Evolutionary conservation across 2,329 filamentous ascomycete species (phyloP).

Genomic region (Xylariaceae sp.): DNA sequence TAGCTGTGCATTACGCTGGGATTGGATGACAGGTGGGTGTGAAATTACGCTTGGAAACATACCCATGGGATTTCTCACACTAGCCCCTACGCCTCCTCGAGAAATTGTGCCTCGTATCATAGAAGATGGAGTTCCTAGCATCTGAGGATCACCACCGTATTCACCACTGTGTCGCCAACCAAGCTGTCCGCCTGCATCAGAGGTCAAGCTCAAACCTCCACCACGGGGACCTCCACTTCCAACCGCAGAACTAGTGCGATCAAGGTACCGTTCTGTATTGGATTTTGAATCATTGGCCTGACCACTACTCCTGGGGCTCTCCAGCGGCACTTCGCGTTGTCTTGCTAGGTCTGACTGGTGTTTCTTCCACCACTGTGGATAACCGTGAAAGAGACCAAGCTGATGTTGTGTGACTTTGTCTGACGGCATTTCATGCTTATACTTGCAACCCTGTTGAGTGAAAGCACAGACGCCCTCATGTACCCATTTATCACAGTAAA

Average conservation of each 20-base stretch:
- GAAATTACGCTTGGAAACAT: conserved; percentile 11
- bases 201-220: conserved; percentile 3
- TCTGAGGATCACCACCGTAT: conserved; percentile 21
- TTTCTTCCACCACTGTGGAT: conserved; percentile 67
- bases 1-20: not conserved
- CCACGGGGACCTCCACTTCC: conserved; percentile 13
- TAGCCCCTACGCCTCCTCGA: conserved; percentile 4
- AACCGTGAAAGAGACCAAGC: conserved; percentile 73
- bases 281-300: not conserved
- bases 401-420: conserved; percentile 69
- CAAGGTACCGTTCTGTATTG: conserved; percentile 5
- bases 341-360: conserved; percentile 53
- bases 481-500: conserved; percentile 91
- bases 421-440: conserved; percentile 87
- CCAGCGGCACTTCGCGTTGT: conserved; percentile 37
- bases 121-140: conserved; percentile 8
- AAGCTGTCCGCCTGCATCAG: conserved; percentile 20
- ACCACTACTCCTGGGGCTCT: conserved; percentile 1
- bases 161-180: conserved; percentile 31
- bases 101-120: conserved; percentile 10
- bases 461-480: conserved; percentile 85
- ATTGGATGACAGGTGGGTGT: not conserved
- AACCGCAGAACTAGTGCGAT: not conserved
- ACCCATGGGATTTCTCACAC: conserved; percentile 31
- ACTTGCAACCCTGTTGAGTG: conserved; percentile 84